phyloP scores from a whole-genome alignment of 2,329 filamentous ascomycete genomes.

The Ceratocystis alfenasii region DNA sequence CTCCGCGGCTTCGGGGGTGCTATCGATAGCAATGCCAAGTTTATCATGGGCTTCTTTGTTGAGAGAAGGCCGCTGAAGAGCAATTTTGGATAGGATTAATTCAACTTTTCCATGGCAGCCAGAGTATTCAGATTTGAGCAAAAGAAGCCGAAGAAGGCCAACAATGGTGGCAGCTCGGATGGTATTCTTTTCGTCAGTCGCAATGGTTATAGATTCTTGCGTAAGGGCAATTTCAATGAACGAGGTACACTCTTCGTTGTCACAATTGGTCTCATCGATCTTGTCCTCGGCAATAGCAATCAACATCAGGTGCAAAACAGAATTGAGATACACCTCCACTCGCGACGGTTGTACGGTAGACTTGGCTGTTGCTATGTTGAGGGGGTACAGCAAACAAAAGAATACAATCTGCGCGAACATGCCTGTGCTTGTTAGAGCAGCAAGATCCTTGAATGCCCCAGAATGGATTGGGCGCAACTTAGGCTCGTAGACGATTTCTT shows the following conservation, averaged over 20 bases:
- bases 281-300: slow-evolving; percentile 77
- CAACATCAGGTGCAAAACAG: slow-evolving; percentile 76
- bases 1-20: slow-evolving; percentile 57
- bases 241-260: background rate
- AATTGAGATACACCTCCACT: slow-evolving; percentile 82
- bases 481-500: slow-evolving; percentile 87
- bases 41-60: slow-evolving; percentile 57
- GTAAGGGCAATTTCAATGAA: slow-evolving; percentile 12
- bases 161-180: slow-evolving; percentile 51
- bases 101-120: slow-evolving; percentile 73
- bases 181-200: slow-evolving; percentile 29
- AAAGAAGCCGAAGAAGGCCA: slow-evolving; percentile 49
- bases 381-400: slow-evolving; percentile 71
- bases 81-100: slow-evolving; percentile 72
- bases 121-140: slow-evolving; percentile 61
- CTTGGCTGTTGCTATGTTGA: slow-evolving; percentile 55
- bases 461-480: slow-evolving; percentile 62
- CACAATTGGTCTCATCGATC: slow-evolving; percentile 30
- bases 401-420: slow-evolving; percentile 86
- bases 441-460: slow-evolving; percentile 64
- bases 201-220: background rate
- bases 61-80: slow-evolving; percentile 62
- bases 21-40: slow-evolving; percentile 60
- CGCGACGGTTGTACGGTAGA: slow-evolving; percentile 68
- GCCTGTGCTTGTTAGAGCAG: slow-evolving; percentile 69